Conservation (phyloP, 2,329 filamentous ascomycete species). For the Trichoderma sp. region DNA sequence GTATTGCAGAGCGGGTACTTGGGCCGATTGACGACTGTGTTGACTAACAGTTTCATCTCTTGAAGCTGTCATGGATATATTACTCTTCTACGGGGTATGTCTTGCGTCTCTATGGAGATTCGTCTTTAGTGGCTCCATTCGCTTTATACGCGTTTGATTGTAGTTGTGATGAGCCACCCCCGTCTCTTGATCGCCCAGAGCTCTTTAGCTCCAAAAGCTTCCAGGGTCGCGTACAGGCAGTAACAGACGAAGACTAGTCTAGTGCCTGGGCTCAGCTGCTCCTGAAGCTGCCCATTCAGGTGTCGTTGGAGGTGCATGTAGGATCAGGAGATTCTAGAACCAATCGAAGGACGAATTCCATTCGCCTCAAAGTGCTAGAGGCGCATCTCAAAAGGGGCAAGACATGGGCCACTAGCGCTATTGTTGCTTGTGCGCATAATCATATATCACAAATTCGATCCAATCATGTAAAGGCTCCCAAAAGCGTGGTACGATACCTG, state of each 20-base stretch:
- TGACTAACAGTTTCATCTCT: neutral
- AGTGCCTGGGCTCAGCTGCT: neutral
- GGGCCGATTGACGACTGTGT: neutral
- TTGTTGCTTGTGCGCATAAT: neutral
- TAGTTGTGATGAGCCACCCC: neutral
- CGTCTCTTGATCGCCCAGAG: neutral
- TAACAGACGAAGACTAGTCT: neutral
- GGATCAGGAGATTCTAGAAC: slow-evolving; percentile 1
- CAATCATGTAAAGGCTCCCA: neutral
- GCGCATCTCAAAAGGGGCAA: neutral
- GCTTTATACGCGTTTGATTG: neutral
- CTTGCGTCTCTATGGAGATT: neutral
- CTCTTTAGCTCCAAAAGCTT: neutral
- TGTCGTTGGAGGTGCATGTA: neutral
- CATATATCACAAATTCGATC: neutral
- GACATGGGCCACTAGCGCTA: slow-evolving; percentile 1
- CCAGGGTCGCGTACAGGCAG: neutral
- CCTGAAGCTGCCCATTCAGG: neutral
- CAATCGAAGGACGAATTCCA: neutral
- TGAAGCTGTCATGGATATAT: neutral
- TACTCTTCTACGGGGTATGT: neutral
- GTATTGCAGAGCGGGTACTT: neutral
- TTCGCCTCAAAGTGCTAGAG: neutral
- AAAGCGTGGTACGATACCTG: neutral
- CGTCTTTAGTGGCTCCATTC: neutral